Percentiles rank a stretch among this genome's conserved stretches.
phyloP scores from a whole-genome alignment of 768 basidiomycete species.

The Xerocomellus dryophilus region DNA sequence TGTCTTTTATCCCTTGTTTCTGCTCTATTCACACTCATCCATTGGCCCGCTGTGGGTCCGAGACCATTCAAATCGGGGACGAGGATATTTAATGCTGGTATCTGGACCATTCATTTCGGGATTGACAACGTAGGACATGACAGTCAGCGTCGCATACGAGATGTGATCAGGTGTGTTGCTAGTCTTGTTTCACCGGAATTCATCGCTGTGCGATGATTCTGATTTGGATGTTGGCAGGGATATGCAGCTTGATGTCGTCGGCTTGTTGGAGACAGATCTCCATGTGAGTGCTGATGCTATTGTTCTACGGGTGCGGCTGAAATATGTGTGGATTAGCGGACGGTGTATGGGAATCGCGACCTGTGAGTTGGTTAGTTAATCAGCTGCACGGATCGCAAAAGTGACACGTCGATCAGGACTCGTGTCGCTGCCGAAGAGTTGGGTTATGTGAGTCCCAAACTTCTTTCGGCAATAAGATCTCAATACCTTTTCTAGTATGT shows the following conservation, averaged over 20 bases:
- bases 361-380: constrained; percentile 43
- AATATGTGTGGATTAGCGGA: constrained; percentile 40
- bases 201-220: background rate
- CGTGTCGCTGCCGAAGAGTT: constrained; percentile 73
- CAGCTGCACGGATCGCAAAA: background rate
- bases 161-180: constrained; percentile 58
- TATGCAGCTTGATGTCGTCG: constrained; percentile 82
- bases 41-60: constrained; percentile 48
- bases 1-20: constrained; percentile 45
- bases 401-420: constrained; percentile 46
- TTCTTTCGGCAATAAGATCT: background rate
- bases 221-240: constrained; percentile 42
- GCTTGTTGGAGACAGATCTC: constrained; percentile 82
- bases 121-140: constrained; percentile 39
- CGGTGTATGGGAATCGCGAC: constrained; percentile 83
- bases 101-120: constrained; percentile 94
- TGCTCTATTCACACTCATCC: constrained; percentile 51
- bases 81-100: constrained; percentile 73
- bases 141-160: constrained; percentile 34
- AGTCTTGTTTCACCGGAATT: background rate
- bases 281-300: constrained; percentile 49
- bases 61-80: constrained; percentile 60
- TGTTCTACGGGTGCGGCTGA: background rate
- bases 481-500: constrained; percentile 54
- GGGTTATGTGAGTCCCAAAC: constrained; percentile 62